Base-by-base conservation (phyloP, 2,329 filamentous ascomycete genomes). In the Graphilbum sp. region DNA sequence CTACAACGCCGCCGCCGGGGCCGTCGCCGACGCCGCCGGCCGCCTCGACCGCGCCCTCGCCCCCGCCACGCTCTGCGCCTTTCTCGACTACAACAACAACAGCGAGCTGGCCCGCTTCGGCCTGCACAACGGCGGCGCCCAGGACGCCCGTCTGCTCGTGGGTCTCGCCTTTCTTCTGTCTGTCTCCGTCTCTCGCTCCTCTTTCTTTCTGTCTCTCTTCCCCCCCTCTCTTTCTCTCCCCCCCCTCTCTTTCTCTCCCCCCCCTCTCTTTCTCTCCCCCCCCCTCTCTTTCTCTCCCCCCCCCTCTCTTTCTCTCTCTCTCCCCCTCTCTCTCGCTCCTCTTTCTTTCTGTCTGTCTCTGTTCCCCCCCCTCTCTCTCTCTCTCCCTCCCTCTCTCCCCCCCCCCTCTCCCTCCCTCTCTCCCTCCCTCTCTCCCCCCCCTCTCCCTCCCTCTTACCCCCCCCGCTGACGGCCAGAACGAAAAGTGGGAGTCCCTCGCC, bases 401-500 rank as follows among this genome's bases (percentile, higher is more conserved):
- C 11, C 12, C 30, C 30, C 21, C 17, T 36, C 10, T 31, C 30
- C n/a, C n/a, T 18, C 19, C 19, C 8, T 2, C 13, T 11, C 16
- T 9, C 15, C 10, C 15, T 2, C 13, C 11, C 11, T 37, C n/a
- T 13, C 27, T 17, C 23, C n/a, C 10, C 35, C 13, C 13, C 27
- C 21, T 24, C 21, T 24, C 21, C 21, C 11, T 24, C 18, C 32
- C 15, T n/a, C 17, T n/a, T 13, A 10, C 10, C 15, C 19, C 8
- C 16, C 32, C 13, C 11, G 16, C 36, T 38, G 9, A 38, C 36
- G 5, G 17, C 12, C 24, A 41, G 51, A 83, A 84, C 48, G 79
- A 85, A 61, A 85, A 85, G 51, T 85, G 79, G 79, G 79, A 86
- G 59, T 72, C 69, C 17, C 55, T 85, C 35, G 69, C 72, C 3